Evolutionary conservation across 208 protist species (phyloP).

Genomic region (Zelonia costaricensis): DNA sequence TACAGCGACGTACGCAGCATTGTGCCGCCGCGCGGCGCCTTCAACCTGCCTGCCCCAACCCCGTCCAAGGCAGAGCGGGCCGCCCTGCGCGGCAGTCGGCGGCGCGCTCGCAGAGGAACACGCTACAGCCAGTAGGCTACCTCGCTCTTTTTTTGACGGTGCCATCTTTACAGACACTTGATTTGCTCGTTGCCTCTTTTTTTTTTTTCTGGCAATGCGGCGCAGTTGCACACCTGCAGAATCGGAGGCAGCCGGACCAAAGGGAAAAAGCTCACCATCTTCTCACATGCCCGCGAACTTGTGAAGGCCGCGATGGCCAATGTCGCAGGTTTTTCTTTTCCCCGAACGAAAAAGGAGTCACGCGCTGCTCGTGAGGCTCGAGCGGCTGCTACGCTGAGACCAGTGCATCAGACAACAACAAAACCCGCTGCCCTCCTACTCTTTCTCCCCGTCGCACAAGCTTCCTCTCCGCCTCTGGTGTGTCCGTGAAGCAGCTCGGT

Average conservation of each 20-base stretch:
- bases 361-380: too few relatives aligned
- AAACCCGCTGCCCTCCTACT: too few relatives aligned
- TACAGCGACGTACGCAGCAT: slow-evolving; percentile 57
- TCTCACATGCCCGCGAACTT: too few relatives aligned
- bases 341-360: too few relatives aligned
- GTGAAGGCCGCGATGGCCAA: too few relatives aligned
- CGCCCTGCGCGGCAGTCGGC: slow-evolving; percentile 24
- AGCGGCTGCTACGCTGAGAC: too few relatives aligned
- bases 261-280: too few relatives aligned
- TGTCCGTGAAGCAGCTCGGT: too few relatives aligned
- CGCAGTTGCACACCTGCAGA: too few relatives aligned
- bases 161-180: background rate
- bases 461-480: background rate
- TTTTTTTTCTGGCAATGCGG: slow-evolving; percentile 14
- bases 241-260: too few relatives aligned
- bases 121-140: slow-evolving; percentile 34
- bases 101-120: slow-evolving; percentile 19
- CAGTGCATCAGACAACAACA: too few relatives aligned
- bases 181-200: background rate
- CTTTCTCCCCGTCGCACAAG: background rate
- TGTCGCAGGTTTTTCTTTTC: too few relatives aligned
- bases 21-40: slow-evolving; percentile 64
- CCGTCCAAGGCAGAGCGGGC: slow-evolving; percentile 46
- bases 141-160: slow-evolving; percentile 1
- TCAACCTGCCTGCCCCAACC: slow-evolving; percentile 63